Percentiles rank a stretch among this genome's conserved stretches.
phyloP scores from a whole-genome alignment of 1,284 basidiomycete species.

The Sutorius eximius region DNA sequence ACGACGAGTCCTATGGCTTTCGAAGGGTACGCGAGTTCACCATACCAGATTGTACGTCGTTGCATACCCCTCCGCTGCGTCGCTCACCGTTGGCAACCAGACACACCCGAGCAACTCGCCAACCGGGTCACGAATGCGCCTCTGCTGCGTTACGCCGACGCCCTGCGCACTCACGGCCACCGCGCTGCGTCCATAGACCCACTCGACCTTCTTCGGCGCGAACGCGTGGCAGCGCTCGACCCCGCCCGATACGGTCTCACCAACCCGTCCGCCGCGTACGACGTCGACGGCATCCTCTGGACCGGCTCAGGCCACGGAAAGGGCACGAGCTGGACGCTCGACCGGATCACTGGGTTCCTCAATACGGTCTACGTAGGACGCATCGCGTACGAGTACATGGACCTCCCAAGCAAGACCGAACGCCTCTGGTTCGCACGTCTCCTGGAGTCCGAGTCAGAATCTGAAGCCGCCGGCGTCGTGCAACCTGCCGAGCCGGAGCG shows the following conservation, averaged over 20 bases:
- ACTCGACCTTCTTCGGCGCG: conserved; percentile 79
- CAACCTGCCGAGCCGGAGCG: conserved; percentile 26
- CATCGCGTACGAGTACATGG: conserved; percentile 90
- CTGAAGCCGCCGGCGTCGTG: conserved; percentile 36
- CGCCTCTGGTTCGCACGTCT: conserved; percentile 84
- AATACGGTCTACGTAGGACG: conserved; percentile 74
- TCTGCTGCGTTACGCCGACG: conserved; percentile 84
- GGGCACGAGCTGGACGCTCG: conserved; percentile 60
- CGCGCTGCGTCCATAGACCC: conserved; percentile 84
- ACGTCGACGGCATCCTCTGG: conserved; percentile 83
- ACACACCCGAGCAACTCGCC: conserved; percentile 69
- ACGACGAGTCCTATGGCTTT: conserved; percentile 84
- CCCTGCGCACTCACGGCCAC: conserved; percentile 77
- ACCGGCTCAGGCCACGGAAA: conserved; percentile 47
- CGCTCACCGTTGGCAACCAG: conserved; percentile 39
- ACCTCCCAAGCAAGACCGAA: conserved; percentile 77
- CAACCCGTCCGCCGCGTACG: conserved; percentile 54
- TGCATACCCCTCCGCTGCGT: neutral
- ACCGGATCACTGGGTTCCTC: conserved; percentile 69
- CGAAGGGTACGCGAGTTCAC: conserved; percentile 62
- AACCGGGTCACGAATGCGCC: conserved; percentile 78
- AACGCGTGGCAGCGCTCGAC: conserved; percentile 80
- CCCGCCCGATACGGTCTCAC: conserved; percentile 75
- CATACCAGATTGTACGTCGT: conserved; percentile 72
- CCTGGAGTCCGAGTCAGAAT: conserved; percentile 77